These are phyloP conservation scores for Tremellales sp. DNA, from an alignment of 1,284 basidiomycete genomes.

Conservation along the genomic window DNA sequence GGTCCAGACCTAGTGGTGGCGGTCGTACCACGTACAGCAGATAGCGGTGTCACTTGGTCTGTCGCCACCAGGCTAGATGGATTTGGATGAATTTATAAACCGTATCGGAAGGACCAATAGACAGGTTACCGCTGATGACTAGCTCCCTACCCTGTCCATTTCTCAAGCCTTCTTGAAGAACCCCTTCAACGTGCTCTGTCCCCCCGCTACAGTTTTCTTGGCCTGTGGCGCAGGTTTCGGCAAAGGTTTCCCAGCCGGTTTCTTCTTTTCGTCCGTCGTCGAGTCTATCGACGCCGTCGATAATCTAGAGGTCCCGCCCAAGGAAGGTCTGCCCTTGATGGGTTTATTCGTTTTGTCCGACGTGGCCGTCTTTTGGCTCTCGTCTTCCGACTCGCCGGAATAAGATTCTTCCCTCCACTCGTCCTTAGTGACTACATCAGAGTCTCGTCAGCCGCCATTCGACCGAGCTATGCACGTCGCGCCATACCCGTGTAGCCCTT, in stretches of 20 bases:
- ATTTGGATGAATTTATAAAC: too few species aligned
- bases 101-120: not conserved
- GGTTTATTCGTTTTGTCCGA: slow-evolving; percentile 1
- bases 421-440: slow-evolving; percentile 34
- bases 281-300: slow-evolving; percentile 17
- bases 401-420: slow-evolving; percentile 34
- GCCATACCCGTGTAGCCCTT: slow-evolving; percentile 45
- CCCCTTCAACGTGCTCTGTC: slow-evolving; percentile 36
- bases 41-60: too few species aligned
- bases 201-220: slow-evolving; percentile 7
- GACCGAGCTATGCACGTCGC: not conserved
- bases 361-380: slow-evolving; percentile 2
- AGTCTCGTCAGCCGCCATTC: not conserved
- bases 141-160: slow-evolving; percentile 12
- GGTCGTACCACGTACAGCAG: too few species aligned
- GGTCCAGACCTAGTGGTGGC: too few species aligned
- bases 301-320: slow-evolving; percentile 4
- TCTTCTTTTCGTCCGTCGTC: slow-evolving; percentile 7
- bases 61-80: too few species aligned
- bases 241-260: too few species aligned
- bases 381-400: slow-evolving; percentile 26
- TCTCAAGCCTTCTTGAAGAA: slow-evolving; percentile 45
- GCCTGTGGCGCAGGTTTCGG: too few species aligned
- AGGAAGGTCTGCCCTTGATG: slow-evolving; percentile 6
- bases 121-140: not conserved